Evolutionary conservation across 129 eudicot species (phyloP).

Genomic region (Pittosporum tobira): DNA sequence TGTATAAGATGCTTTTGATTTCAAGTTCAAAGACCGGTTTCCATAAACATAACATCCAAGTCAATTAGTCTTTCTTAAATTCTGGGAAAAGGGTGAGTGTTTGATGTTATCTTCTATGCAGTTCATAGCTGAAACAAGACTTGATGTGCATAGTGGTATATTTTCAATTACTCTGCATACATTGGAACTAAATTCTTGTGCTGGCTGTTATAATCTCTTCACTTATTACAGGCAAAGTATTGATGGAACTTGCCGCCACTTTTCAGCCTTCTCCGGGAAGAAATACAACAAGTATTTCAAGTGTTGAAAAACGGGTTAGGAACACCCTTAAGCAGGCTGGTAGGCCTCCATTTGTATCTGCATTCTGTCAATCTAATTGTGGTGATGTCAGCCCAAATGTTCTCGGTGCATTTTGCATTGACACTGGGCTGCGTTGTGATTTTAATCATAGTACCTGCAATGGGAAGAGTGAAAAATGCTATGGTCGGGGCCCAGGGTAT

Average conservation of each 20-base stretch:
- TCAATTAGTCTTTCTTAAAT: no score
- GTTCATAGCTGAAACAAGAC: no score
- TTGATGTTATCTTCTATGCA: no score
- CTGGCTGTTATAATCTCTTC: no score
- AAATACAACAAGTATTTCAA: conserved; percentile 50
- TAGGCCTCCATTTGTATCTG: conserved; percentile 76
- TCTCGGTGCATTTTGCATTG: conserved; percentile 89
- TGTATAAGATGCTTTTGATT: no score
- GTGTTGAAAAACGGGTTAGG: conserved; percentile 79
- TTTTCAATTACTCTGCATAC: no score
- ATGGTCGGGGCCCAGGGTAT: conserved; percentile 96
- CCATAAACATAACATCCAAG: no score
- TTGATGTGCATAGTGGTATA: no score
- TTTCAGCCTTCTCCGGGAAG: conserved; percentile 60
- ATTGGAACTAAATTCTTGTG: no score
- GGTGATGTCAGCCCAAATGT: conserved; percentile 99
- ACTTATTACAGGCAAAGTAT: conserved; percentile 49
- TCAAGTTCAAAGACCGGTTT: no score
- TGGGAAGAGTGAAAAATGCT: conserved; percentile 90
- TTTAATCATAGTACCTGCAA: conserved; percentile 94
- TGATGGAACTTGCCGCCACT: conserved; percentile 73
- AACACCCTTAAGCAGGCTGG: conserved; percentile 55
- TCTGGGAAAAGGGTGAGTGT: no score
- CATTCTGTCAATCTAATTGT: conserved; percentile 92
- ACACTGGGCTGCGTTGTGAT: conserved; percentile 88